Conservation (phyloP, 108 stramenopile species). For the Epipyxis sp. region DNA sequence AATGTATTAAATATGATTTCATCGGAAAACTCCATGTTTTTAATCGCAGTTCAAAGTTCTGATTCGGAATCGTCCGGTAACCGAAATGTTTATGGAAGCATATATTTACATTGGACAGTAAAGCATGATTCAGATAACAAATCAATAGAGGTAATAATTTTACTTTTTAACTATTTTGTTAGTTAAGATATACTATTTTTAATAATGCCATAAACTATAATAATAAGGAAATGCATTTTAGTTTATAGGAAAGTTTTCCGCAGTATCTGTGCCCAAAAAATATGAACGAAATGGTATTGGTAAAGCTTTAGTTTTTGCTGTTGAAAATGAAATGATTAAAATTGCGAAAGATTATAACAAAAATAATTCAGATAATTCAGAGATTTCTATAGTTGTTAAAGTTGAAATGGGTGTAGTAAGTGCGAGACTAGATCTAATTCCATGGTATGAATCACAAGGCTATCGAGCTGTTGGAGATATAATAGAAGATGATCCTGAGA, state of each 20-base stretch:
- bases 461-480: background rate
- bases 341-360: background rate
- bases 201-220: too few relatives aligned
- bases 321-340: background rate
- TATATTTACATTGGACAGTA: slow-evolving; percentile 2
- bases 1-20: background rate
- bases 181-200: too few relatives aligned
- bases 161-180: too few relatives aligned
- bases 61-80: background rate
- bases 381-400: background rate
- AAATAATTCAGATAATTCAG: background rate
- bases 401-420: slow-evolving; percentile 8
- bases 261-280: background rate
- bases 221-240: too few relatives aligned
- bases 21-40: background rate
- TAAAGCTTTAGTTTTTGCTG: background rate
- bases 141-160: too few relatives aligned
- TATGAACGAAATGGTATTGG: background rate
- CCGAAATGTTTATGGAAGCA: background rate
- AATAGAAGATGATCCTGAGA: background rate
- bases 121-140: background rate
- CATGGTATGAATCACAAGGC: slow-evolving; percentile 16
- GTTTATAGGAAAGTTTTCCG: slow-evolving; percentile 10
- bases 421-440: background rate
- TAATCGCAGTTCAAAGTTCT: background rate